Percentiles rank a stretch among this genome's conserved stretches.
Conservation (phyloP, 768 basidiomycete genomes). For the Amanita exitialis region DNA sequence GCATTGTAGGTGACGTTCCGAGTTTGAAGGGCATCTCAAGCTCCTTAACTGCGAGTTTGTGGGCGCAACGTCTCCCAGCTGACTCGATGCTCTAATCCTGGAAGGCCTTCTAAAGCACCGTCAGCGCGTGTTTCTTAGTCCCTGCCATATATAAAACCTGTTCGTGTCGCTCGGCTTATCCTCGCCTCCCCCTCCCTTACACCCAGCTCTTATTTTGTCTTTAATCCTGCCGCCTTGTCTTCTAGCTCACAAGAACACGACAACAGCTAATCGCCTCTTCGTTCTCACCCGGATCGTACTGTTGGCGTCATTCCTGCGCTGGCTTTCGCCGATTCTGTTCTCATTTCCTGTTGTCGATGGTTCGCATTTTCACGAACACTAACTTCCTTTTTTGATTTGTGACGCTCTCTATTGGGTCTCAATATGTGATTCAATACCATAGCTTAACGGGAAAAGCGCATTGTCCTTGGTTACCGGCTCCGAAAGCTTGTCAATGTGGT, state of each 20-base stretch:
- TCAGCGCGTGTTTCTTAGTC: not conserved
- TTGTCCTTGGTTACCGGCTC: slow-evolving; percentile 2
- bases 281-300: not conserved
- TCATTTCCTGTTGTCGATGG: too few relatives aligned
- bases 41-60: not conserved
- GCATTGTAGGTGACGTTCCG: too few relatives aligned
- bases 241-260: too few relatives aligned
- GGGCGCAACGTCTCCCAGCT: not conserved
- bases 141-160: not conserved
- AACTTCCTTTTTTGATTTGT: slow-evolving; percentile 5
- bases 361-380: not conserved
- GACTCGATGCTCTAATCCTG: not conserved
- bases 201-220: not conserved
- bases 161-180: not conserved
- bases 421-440: not conserved
- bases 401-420: not conserved
- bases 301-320: not conserved
- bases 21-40: not conserved
- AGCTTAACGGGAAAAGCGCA: not conserved
- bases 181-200: not conserved
- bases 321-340: not conserved
- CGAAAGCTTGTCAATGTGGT: not conserved
- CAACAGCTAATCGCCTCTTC: too few relatives aligned
- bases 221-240: too few relatives aligned
- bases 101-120: not conserved